A percentile compares a stretch with the other conserved stretches of the same genome.
Conservation (phyloP, 2,329 filamentous ascomycete species). For the Cladobotryum protrusum region DNA sequence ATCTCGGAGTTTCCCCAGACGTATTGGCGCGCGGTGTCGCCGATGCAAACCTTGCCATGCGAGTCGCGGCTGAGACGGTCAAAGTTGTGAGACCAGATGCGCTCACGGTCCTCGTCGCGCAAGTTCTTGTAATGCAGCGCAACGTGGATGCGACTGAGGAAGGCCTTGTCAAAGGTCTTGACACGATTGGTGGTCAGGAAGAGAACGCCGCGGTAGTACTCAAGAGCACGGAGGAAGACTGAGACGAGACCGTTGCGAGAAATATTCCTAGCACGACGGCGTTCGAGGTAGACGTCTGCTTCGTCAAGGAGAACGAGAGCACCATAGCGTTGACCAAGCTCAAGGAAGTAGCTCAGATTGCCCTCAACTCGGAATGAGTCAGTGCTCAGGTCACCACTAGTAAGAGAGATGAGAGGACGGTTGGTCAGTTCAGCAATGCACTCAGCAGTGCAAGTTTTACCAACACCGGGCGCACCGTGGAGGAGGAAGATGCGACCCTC, state of each 20-base stretch:
- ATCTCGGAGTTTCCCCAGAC: conserved; percentile 32
- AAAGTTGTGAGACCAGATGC: conserved; percentile 41
- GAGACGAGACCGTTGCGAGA: conserved; percentile 43
- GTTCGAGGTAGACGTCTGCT: conserved; percentile 54
- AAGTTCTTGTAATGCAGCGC: conserved; percentile 41
- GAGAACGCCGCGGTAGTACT: conserved; percentile 45
- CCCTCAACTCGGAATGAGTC: conserved; percentile 33
- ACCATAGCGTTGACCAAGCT: conserved; percentile 43
- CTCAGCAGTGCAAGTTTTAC: conserved; percentile 52
- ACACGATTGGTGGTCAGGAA: conserved; percentile 48
- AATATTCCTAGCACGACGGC: conserved; percentile 38
- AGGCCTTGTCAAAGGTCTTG: conserved; percentile 41
- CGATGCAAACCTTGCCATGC: conserved; percentile 30
- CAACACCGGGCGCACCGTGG: conserved; percentile 48
- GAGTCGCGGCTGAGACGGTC: conserved; percentile 39
- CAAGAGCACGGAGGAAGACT: conserved; percentile 44
- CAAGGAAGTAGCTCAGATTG: conserved; percentile 42
- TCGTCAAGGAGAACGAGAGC: conserved; percentile 53
- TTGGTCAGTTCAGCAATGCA: conserved; percentile 46
- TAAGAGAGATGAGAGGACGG: conserved; percentile 46
- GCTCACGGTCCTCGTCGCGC: conserved; percentile 34
- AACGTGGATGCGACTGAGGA: conserved; percentile 44
- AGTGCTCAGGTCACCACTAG: conserved; percentile 42
- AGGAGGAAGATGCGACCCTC: conserved; percentile 46
- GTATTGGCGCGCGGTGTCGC: conserved; percentile 33